Evolutionary conservation across 2,329 filamentous ascomycete species (phyloP), one percentile per base, ranked within the genome.

Genomic region (Diaporthe vaccinii): DNA sequence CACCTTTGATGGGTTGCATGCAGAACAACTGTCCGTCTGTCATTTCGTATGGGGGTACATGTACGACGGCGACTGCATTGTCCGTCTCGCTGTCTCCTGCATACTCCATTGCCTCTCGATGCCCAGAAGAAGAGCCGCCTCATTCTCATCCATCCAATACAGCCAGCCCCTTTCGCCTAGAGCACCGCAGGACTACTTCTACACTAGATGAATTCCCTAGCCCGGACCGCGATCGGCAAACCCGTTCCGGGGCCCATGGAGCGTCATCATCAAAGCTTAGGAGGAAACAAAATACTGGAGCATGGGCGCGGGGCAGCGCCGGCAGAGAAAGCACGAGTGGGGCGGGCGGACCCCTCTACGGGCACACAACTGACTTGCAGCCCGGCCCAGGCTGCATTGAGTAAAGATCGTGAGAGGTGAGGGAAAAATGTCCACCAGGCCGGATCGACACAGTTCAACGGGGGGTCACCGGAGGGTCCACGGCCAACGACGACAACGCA

Each of bases 141-240:
- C 15, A 8, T 65, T 28, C n/a, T 20, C n/a, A 25, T 8, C 46
- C 22, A 41, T 22, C 49, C 28, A 12, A 14, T 28, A 53, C 41
- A n/a, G n/a, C 65, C 61, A 49, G 44, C 53, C 53, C 49, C 22
- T 41, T 69, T 28, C 17, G 31, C 15, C 49, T 55, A 55, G 65
- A 20, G 14, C 14, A 41, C 34, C n/a, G 20, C 59, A 28, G 25
- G n/a, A 61, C 22, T 15, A 39, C 15, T 20, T 20, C 15, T 46
- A 44, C 41, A 44, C 41, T 44, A 28, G 36, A 39, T 36, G 39
- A 68, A 53, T 31, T 14, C n/a, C 49, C 34, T 69, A 55, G 65
- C 36, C 41, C 69, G 74, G 69, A 68, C 74, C 74, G 74, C 65
- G 59, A 53, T 57, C 74, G 74, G 74, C 69, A 58, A 72, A 41